Evolutionary conservation across 2,329 filamentous ascomycete genomes (phyloP), one percentile per base, ranked within the genome.

Genomic region (Cordyceps cicadae): DNA sequence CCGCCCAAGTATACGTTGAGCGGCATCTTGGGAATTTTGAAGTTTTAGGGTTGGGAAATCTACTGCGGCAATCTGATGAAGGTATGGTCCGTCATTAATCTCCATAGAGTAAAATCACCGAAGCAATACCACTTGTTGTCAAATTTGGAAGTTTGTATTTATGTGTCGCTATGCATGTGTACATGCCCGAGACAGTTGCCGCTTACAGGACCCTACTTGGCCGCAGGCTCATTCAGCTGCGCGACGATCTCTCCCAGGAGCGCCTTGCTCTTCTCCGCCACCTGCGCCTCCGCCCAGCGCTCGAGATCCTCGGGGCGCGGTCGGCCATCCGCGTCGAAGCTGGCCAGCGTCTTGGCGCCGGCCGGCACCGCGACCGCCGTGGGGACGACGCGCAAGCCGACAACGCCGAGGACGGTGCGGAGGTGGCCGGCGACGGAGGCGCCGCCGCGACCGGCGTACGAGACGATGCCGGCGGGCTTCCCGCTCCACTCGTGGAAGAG

Each of bases 401-500:
- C 29, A 14, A 54, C 43, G 48, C 37, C 39, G 32, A 58, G 49
- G 21, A 59, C 37, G 37, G 48, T 24, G 49, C 55, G 54, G 26
- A 62, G 45, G 43, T 62, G 60, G 5, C 8, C 55, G 14, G 54
- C 26, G 43, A 46, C 49, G 3, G 52, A 52, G 39, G 54, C 55
- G 37, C 77, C 78, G 48, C 78, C 77, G 15, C 68, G 63, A 0
- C 75, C 75, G 7, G 82, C 82, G 69, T 84, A 85, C 63, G 74
- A 79, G 34, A 85, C 74, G 61, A 85, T 73, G 53, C 73, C 70
- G 29, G 74, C 75, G 0, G 81, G 79, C 67, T 84, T 84, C 14
- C 77, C 79, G 41, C 70, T 75, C 79, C 80, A 83, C 66, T 83
- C 81, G 67, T 83, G 69, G 63, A 74, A 76, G 8, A 86, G 75